Evolutionary conservation across 345 rosid species (phyloP), one percentile per base, ranked within the genome.

Genomic region (Eucalyptus regnans): DNA sequence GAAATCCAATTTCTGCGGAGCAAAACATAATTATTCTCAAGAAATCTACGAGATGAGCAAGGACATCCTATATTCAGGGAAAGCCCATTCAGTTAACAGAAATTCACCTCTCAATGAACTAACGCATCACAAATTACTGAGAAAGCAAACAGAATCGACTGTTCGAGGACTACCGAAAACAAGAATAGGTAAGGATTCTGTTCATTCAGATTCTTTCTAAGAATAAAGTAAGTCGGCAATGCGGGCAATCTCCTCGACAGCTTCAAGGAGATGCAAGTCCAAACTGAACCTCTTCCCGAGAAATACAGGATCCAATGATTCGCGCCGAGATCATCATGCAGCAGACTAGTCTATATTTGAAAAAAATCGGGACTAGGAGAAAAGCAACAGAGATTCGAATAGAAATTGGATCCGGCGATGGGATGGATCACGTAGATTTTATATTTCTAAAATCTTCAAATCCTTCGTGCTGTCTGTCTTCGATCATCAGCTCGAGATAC

Each of bases 1-100:
- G 95, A 98, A 98, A 92, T 98, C 99, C 94, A 96, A 83, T 95
- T 95, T 98, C 99, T 98, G 96, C 64, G 37, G 41, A 87, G 88
- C 37, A 22, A 83, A 60, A 87, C 52, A 84, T 37, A 62, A 86
- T 90, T 20, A 87, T 86, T 87, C 81, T 52, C 51, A 62, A 79
- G 51, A 50, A 68, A 16, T 50, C 64, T 71, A 31, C 31, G 9
- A 18, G 25, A 68, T 33, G 15, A 31, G 79, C 17, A 31, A 71
- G 81, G 81, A 5, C 44, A 18, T 37, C 81, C 81, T 33, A 18
- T 37, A 20, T 71, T 1, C 81, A 37, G 81, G 44, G 44, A 71
- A 71, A 10, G 37, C 46, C 25, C 81, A 18, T 37, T 20, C 81
- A 37, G 37, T 71, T 37, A 71, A 71, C 44, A 18, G 46, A 71